A percentile compares a stretch with the other conserved stretches of the same genome.
Evolutionary conservation across 1,284 basidiomycete genomes (phyloP).

Genomic region (Naganishia liquefaciens): DNA sequence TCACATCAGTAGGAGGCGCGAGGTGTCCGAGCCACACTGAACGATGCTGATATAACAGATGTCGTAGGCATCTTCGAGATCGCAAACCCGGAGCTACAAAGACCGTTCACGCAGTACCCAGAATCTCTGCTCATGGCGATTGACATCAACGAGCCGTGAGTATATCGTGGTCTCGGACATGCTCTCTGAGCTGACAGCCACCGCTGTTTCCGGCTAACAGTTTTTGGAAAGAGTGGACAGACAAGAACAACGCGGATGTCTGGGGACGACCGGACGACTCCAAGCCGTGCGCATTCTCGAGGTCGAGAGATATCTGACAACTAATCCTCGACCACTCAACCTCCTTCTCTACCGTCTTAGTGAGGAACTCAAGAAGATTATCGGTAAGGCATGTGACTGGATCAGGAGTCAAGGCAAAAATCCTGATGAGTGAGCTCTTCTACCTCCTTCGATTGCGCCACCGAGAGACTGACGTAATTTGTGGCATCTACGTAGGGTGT

Average conservation of each 20-base stretch:
- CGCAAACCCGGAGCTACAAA: no score
- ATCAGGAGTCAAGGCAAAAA: constrained; percentile 18
- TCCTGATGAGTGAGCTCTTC: constrained; percentile 14
- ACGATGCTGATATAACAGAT: no score
- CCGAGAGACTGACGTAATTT: no score
- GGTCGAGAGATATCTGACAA: not conserved
- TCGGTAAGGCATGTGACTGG: constrained; percentile 24
- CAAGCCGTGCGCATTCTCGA: constrained; percentile 1
- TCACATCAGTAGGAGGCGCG: no score
- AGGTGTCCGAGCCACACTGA: no score
- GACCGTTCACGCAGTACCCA: no score
- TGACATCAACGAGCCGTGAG: constrained; percentile 11
- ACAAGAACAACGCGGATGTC: constrained; percentile 22
- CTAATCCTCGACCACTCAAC: not conserved
- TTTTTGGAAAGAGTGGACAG: constrained; percentile 25
- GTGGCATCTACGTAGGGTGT: no score
- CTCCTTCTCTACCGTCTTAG: not conserved
- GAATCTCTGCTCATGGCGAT: no score
- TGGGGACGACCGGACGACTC: constrained; percentile 18
- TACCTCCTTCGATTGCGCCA: no score
- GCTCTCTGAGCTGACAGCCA: not conserved
- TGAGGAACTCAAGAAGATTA: constrained; percentile 17
- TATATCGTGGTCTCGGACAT: not conserved
- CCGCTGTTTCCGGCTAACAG: not conserved
- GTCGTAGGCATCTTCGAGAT: no score